Evolutionary conservation across 306 rosid genomes (phyloP).

Genomic region (Lathyrus tuberosus): DNA sequence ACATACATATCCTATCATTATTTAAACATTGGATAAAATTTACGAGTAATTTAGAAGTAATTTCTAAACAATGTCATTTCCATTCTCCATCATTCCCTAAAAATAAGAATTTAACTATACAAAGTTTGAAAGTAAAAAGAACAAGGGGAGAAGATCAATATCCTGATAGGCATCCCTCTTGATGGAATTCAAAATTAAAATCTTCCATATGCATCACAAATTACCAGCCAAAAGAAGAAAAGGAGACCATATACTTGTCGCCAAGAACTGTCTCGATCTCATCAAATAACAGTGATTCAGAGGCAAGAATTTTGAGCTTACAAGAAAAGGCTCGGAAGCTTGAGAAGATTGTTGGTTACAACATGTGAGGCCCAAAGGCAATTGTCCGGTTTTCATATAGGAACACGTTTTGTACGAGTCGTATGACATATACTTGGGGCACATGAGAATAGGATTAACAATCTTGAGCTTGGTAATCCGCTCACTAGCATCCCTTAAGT

Average conservation of each 20-base stretch:
- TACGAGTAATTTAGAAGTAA: background rate
- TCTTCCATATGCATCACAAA: slow-evolving; percentile 37
- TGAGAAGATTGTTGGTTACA: slow-evolving; percentile 45
- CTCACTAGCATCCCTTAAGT: slow-evolving; percentile 60
- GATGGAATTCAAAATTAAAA: slow-evolving; percentile 10
- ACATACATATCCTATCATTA: slow-evolving; percentile 6
- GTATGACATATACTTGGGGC: slow-evolving; percentile 49
- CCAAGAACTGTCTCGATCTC: slow-evolving; percentile 55
- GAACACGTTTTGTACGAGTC: slow-evolving; percentile 48
- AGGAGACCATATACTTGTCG: slow-evolving; percentile 50
- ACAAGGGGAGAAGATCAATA: background rate
- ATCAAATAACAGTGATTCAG: slow-evolving; percentile 39
- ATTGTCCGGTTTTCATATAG: slow-evolving; percentile 45
- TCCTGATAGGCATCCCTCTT: background rate
- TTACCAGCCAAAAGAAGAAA: slow-evolving; percentile 49
- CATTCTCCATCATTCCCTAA: slow-evolving; percentile 11
- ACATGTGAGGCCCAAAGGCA: slow-evolving; percentile 49
- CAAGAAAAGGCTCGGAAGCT: slow-evolving; percentile 45
- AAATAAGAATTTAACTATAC: slow-evolving; percentile 14
- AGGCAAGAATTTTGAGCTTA: slow-evolving; percentile 46
- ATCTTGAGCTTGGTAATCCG: slow-evolving; percentile 68
- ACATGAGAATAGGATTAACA: slow-evolving; percentile 48
- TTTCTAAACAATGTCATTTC: slow-evolving; percentile 10
- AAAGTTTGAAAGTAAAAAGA: slow-evolving; percentile 18
- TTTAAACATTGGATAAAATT: slow-evolving; percentile 30